phyloP scores from a whole-genome alignment of 768 basidiomycete genomes.

The Termitomyces sp. region DNA sequence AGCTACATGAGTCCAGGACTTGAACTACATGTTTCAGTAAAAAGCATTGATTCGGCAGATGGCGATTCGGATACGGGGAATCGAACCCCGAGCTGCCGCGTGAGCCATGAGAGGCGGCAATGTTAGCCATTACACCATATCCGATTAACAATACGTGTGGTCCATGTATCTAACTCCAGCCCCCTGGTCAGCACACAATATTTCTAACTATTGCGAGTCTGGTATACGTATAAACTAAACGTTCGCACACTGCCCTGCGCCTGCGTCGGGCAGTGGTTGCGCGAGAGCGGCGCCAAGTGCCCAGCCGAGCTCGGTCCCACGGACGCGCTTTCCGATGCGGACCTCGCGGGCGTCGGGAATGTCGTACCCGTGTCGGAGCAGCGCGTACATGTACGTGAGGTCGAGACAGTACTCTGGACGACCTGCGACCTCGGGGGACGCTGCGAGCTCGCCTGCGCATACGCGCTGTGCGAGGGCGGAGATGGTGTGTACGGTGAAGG shows the following conservation, averaged over 20 bases:
- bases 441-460: constrained; percentile 35
- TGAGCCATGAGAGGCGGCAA: constrained; percentile 47
- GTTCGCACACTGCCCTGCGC: constrained; percentile 32
- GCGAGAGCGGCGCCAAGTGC: constrained; percentile 80
- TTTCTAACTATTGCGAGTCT: no score
- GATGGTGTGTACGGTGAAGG: constrained; percentile 45
- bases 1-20: no score
- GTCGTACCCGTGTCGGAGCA: constrained; percentile 89
- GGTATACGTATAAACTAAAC: neutral
- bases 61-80: constrained; percentile 45
- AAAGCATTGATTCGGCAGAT: no score
- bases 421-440: constrained; percentile 20
- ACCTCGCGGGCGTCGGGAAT: constrained; percentile 65
- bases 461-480: constrained; percentile 61
- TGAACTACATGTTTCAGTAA: no score
- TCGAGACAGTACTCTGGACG: constrained; percentile 96
- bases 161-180: no score
- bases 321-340: constrained; percentile 80
- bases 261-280: constrained; percentile 50
- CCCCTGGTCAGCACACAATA: no score
- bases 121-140: constrained; percentile 65
- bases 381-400: constrained; percentile 89
- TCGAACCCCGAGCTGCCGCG: constrained; percentile 55
- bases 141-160: no score
- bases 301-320: constrained; percentile 92